These are phyloP conservation scores for Epicoccum sorghinum DNA, from an alignment of 2,329 filamentous ascomycete species.

Conservation along the genomic window DNA sequence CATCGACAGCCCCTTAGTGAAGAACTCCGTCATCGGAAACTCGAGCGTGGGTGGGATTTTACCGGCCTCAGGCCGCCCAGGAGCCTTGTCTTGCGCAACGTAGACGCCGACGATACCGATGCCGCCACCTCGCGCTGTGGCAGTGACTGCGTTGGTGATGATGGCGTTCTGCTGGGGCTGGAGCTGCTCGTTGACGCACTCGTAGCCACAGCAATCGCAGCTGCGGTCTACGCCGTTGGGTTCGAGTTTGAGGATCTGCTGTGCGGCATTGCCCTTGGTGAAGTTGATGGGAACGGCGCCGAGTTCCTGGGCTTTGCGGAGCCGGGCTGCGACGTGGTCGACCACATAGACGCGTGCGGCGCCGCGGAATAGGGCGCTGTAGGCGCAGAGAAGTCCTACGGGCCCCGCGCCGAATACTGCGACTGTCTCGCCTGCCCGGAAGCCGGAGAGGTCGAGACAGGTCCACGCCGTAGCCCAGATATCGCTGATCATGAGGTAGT, in stretches of 20 bases:
- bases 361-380: not conserved
- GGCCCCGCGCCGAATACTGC: not conserved
- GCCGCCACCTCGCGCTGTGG: not conserved
- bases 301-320: not conserved
- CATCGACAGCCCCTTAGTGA: not conserved
- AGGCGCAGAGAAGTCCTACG: not conserved
- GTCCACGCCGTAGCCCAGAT: not conserved
- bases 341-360: not conserved
- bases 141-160: not conserved
- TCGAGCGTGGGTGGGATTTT: not conserved
- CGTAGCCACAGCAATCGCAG: constrained; percentile 1
- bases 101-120: not conserved
- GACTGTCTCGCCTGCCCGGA: not conserved
- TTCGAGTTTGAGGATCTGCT: not conserved
- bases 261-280: not conserved
- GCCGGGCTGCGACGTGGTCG: not conserved
- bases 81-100: not conserved
- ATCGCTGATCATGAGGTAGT: not conserved
- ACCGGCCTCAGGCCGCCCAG: not conserved
- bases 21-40: not conserved
- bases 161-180: not conserved
- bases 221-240: not conserved
- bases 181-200: not conserved
- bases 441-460: not conserved
- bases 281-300: not conserved